Evolutionary conservation across 306 rosid species (phyloP), one percentile per base, ranked within the genome.

Genomic region (Acacia melanoxylon): DNA sequence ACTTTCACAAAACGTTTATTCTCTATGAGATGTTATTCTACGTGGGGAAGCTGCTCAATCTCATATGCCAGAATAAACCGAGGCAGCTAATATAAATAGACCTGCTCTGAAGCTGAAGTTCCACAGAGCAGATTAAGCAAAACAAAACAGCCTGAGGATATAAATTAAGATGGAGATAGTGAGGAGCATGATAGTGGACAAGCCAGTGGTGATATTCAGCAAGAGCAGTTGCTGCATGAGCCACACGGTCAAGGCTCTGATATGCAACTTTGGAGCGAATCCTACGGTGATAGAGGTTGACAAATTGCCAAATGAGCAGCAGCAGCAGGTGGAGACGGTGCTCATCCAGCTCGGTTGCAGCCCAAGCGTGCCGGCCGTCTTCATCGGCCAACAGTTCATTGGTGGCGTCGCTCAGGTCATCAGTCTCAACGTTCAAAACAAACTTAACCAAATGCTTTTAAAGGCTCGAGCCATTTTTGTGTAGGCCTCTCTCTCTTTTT

Each of bases 171-270:
- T 93, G 94, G 92, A 93, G 54, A 65, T 40, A 52, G 79, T 93
- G 74, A 76, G 79, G 67, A 81, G 84, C 76, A 72, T 93, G 85
- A 91, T 85, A 3, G 86, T 81, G 20, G 92, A 89, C n/a, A 93
- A 80, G 75, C 90, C 97, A 46, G 94, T 91, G 35, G 97, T 87
- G 85, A 86, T 93, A 61, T 93, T 93, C 90, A 90, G 93, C 92
- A 87, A 79, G 87, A 91, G 90, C 80, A 78, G 65, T 3, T 85
- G 94, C 48, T 51, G 68, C 86, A 93, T 93, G 86, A 82, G 66
- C 78, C 86, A 87, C 54, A 63, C 89, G 11, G 74, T 86, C 42
- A 85, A 75, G 75, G 44, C 89, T 48, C 84, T 89, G 10, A 87
- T 89, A 81, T 35, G 70, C 2, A 68, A 86, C 70, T 89, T 75